Percentiles rank a stretch among this genome's conserved stretches.
Evolutionary conservation across 2,329 filamentous ascomycete species (phyloP).

Genomic region (Xylariaceae sp.): DNA sequence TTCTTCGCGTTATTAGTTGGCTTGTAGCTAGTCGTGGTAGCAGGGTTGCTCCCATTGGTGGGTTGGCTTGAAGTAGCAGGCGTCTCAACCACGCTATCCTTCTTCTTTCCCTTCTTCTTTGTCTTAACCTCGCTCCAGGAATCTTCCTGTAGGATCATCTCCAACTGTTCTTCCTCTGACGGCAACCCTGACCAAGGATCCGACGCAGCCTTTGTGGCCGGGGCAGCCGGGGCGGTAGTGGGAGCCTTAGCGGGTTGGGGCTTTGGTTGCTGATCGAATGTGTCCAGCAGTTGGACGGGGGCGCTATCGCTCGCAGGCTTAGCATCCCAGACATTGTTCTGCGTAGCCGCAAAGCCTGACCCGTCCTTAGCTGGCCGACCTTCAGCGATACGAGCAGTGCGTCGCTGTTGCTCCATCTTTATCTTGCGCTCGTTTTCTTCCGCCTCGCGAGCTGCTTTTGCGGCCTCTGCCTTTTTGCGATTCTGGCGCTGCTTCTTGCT

Average conservation of each 20-base stretch:
- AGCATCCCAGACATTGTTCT: slow-evolving; percentile 41
- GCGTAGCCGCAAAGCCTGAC: slow-evolving; percentile 50
- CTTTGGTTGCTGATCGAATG: slow-evolving; percentile 45
- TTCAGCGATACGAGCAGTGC: slow-evolving; percentile 74
- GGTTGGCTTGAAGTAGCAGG: slow-evolving; percentile 22
- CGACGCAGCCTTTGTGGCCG: slow-evolving; percentile 31
- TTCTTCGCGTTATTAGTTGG: slow-evolving; percentile 30
- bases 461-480: slow-evolving; percentile 78
- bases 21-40: slow-evolving; percentile 22
- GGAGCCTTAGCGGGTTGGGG: slow-evolving; percentile 31
- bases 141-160: slow-evolving; percentile 50
- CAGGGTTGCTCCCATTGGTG: slow-evolving; percentile 19
- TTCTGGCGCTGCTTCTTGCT: slow-evolving; percentile 97
- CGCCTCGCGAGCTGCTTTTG: slow-evolving; percentile 69
- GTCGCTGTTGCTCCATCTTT: slow-evolving; percentile 77
- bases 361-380: slow-evolving; percentile 82
- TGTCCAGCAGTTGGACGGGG: slow-evolving; percentile 53
- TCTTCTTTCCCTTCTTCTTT: slow-evolving; percentile 42
- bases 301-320: slow-evolving; percentile 38
- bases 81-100: slow-evolving; percentile 39
- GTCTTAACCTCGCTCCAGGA: slow-evolving; percentile 56
- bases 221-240: slow-evolving; percentile 30
- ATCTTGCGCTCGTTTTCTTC: slow-evolving; percentile 73
- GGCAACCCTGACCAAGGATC: slow-evolving; percentile 50
- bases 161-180: slow-evolving; percentile 60